phyloP scores from a whole-genome alignment of 2,329 filamentous ascomycete genomes.

The Trichophaea hybrida region DNA sequence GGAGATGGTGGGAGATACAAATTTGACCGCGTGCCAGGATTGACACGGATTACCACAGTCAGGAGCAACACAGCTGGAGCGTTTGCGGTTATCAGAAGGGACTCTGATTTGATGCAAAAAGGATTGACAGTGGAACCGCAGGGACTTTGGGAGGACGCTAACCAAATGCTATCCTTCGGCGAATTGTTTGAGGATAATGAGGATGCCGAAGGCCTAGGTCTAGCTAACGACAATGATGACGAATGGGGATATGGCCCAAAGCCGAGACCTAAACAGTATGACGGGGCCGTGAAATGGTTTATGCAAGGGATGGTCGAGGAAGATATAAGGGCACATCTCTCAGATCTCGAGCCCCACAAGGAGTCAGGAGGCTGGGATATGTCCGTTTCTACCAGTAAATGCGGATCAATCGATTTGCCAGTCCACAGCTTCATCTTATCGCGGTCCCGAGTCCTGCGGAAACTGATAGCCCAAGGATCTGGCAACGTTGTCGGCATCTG shows the following conservation, averaged over 20 bases:
- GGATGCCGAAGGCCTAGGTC: not conserved
- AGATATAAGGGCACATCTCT: slow-evolving; percentile 10
- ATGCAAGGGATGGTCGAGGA: slow-evolving; percentile 18
- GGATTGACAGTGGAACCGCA: slow-evolving; percentile 53
- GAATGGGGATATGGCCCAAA: slow-evolving; percentile 11
- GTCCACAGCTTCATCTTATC: slow-evolving; percentile 71
- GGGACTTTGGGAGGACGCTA: slow-evolving; percentile 59
- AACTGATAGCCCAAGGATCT: slow-evolving; percentile 22
- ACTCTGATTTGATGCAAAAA: slow-evolving; percentile 65
- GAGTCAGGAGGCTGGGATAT: slow-evolving; percentile 21
- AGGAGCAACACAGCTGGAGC: slow-evolving; percentile 80
- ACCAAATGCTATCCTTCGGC: slow-evolving; percentile 52
- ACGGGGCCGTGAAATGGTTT: slow-evolving; percentile 20
- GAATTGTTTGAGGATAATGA: slow-evolving; percentile 38
- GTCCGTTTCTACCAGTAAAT: slow-evolving; percentile 19
- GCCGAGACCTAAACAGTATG: slow-evolving; percentile 13
- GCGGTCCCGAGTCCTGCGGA: slow-evolving; percentile 55
- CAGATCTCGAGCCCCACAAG: not conserved
- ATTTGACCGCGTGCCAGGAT: slow-evolving; percentile 75
- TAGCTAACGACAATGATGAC: slow-evolving; percentile 30
- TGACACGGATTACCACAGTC: slow-evolving; percentile 72
- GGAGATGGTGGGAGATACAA: slow-evolving; percentile 46
- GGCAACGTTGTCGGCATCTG: slow-evolving; percentile 8
- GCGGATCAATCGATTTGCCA: slow-evolving; percentile 46
- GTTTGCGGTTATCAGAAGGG: slow-evolving; percentile 73